Evolutionary conservation across 2,329 filamentous ascomycete genomes (phyloP), one percentile per base, ranked within the genome.

Genomic region (Seiridium cupressi): DNA sequence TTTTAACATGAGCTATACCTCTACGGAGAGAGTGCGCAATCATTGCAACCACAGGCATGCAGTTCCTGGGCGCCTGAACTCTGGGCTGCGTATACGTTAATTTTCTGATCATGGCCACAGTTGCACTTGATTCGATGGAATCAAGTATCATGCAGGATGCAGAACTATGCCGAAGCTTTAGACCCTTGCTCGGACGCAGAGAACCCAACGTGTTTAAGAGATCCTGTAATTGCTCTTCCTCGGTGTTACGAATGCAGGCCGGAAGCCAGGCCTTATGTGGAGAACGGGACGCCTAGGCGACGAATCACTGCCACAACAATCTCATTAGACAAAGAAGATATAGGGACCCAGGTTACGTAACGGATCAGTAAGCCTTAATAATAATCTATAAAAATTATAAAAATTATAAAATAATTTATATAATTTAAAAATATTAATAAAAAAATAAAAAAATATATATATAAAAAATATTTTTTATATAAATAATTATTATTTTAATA

Each of bases 11-110:
- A 35, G 47, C 51, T 5, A 60, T 60, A 34, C 62, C 62, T 7
- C 62, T 53, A 18, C 60, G 60, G 9, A 63, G 55, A 4, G 60
- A 57, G 13, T 60, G 60, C 5, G 62, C 49, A 13, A 61, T 53
- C 34, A 42, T 38, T 5, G 36, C 34, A 0, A 42, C 34, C 4
- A 54, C 26, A 6, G 51, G 9, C 34, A 54, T 38, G 11, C 26
- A 54, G 34, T 54, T 54, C 31, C 47, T 18, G 3, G 47, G 18
- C 9, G 47, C 47, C 26, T 49, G 8, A 5, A 32, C 13, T 5
- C 47, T 32, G 4, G 47, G 47, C 26, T 10, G n/a, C 9, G 47
- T 49, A 32, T 49, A 49, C 35, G 26, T 49, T 32, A 32, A 18
- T 32, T 26, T 49, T 13, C 47, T 49, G 7, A 32, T 49, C 47